phyloP scores from a whole-genome alignment of 2,329 filamentous ascomycete genomes.

The Colletotrichum australisinense region DNA sequence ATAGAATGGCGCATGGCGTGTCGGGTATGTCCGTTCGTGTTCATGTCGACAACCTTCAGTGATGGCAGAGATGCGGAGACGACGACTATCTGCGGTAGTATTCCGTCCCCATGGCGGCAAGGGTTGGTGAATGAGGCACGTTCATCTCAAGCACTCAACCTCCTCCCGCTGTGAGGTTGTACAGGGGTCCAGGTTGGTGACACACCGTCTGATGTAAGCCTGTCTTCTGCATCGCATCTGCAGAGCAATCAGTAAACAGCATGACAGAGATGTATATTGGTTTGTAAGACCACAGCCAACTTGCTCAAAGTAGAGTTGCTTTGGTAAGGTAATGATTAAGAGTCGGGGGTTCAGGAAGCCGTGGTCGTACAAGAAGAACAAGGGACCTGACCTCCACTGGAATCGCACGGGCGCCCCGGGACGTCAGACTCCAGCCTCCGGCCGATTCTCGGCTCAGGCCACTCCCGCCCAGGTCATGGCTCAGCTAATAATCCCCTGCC shows the following conservation, averaged over 20 bases:
- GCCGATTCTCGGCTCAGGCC: constrained; percentile 26
- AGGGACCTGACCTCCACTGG: neutral
- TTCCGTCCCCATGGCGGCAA: neutral
- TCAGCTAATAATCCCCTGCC: neutral
- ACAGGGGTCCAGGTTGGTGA: neutral
- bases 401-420: constrained; percentile 18
- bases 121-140: neutral
- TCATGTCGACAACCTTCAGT: constrained; percentile 2
- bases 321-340: constrained; percentile 3
- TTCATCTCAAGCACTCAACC: constrained; percentile 1
- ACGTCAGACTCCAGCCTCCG: constrained; percentile 27
- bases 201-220: constrained; percentile 32
- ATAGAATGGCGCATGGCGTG: neutral
- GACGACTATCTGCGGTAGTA: neutral
- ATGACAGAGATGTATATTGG: constrained; percentile 18
- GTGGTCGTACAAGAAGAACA: neutral
- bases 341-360: neutral
- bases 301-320: constrained; percentile 17
- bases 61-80: constrained; percentile 12
- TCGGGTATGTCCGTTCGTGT: neutral
- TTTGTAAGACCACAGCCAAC: constrained; percentile 22
- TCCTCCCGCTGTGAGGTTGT: neutral
- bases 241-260: constrained; percentile 12
- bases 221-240: constrained; percentile 9
- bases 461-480: neutral